Evolutionary conservation across 106 monocot species (phyloP).

Genomic region (Gastrodia elata): DNA sequence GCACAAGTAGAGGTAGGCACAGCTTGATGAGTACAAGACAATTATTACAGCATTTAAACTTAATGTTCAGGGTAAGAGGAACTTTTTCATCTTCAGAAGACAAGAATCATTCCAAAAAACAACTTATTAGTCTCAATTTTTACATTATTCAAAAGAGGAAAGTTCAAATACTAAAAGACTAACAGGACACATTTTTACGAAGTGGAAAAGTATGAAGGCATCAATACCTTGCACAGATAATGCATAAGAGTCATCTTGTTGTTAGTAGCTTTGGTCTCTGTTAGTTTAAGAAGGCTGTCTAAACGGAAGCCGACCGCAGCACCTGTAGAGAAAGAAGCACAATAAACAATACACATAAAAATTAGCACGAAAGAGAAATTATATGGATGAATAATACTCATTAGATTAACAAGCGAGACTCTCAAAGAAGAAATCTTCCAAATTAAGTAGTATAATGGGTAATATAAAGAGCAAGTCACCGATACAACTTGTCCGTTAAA

Average conservation of each 20-base stretch:
- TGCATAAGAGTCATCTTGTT: conserved; percentile 12
- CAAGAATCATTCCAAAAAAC: background rate
- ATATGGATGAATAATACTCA: background rate
- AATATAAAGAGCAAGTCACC: too few relatives aligned
- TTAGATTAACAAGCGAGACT: background rate
- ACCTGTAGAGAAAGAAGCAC: conserved; percentile 2
- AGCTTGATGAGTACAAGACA: too few relatives aligned
- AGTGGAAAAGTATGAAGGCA: background rate
- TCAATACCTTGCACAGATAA: conserved; percentile 13
- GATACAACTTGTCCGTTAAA: too few relatives aligned
- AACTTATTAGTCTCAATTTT: background rate
- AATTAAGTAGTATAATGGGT: too few relatives aligned
- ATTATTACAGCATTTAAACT: too few relatives aligned
- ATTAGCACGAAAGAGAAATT: background rate
- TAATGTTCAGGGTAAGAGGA: background rate
- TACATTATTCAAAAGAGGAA: background rate
- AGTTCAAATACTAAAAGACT: background rate
- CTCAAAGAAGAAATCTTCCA: background rate
- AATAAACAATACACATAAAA: background rate
- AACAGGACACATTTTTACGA: background rate
- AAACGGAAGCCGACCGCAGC: conserved; percentile 11
- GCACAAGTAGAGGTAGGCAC: too few relatives aligned
- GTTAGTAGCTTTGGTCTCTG: conserved; percentile 5
- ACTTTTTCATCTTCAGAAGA: background rate
- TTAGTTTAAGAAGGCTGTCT: conserved; percentile 10